Evolutionary conservation across 2,329 filamentous ascomycete species (phyloP), one percentile per base, ranked within the genome.

Genomic region (Cladophialophora chaetospira): DNA sequence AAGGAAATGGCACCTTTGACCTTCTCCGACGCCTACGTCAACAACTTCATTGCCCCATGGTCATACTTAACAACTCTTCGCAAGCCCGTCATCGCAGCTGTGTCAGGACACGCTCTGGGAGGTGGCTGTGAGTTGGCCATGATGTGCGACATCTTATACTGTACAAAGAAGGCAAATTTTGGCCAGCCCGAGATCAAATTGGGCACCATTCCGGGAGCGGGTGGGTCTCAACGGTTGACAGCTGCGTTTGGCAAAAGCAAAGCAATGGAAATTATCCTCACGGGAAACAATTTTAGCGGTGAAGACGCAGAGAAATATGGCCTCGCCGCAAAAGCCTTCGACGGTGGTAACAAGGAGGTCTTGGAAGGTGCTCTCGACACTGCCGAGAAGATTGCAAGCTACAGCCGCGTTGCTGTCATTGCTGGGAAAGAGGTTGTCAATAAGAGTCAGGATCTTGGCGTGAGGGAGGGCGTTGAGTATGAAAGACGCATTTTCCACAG

Each of bases 351-450:
- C 64, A 89, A 96, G 64, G 87, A 88, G 70, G 80, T 96, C 68
- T 86, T 97, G 70, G 86, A 91, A 67, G 89, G 85, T 53, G 86
- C 91, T 2, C 72, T 96, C 59, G 84, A 87, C 70, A 93, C 91
- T 15, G 94, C 94, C 2, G 90, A 89, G 79, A 92, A 85, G 50
- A 97, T 99, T 76, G 92, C 94, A 0, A 78, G 88, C 1, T 91
- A 94, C 74, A 92, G 89, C 50, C 85, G 82, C 70, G 87, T 99
- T n/a, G 89, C 93, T 1, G 85, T 96, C 57, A 86, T 91, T 76
- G 94, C 89, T 9, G 88, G 84, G 55, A 99, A 99, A 81, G 94
- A 99, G 80, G 93, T 94, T n/a, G 93, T 99, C 54, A 96, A 97
- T 73, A 97, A 97, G 86, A 96, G 91, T 73, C 92, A 97, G 79